Evolutionary conservation across 106 monocot genomes (phyloP).

Genomic region (Dendrobium huoshanense): DNA sequence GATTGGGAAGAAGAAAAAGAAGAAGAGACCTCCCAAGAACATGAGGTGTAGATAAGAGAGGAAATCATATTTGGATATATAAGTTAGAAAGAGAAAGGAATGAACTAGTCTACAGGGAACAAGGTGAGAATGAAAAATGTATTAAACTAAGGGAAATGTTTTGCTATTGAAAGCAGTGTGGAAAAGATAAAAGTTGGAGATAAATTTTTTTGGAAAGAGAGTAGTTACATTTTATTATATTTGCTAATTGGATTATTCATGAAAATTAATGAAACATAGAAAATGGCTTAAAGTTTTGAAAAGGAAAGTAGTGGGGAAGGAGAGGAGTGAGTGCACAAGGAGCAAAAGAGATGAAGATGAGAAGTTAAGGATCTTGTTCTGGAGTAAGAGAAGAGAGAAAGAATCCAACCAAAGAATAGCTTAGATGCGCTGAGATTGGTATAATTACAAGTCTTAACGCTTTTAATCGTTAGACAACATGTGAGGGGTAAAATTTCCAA

Average conservation of each 20-base stretch:
- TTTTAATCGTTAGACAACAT: background rate
- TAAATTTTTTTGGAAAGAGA: background rate
- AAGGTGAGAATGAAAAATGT: background rate
- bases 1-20: background rate
- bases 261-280: background rate
- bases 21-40: background rate
- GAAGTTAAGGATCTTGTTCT: constrained; percentile 4
- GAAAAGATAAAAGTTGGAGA: background rate
- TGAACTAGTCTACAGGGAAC: background rate
- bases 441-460: background rate
- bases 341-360: background rate
- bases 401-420: background rate
- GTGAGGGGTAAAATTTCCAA: background rate
- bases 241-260: background rate
- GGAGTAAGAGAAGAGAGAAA: background rate
- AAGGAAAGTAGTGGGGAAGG: background rate
- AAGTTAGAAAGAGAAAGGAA: background rate
- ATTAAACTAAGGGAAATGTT: background rate
- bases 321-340: background rate
- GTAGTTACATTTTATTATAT: background rate
- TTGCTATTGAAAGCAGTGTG: background rate
- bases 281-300: background rate
- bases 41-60: no score
- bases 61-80: background rate
- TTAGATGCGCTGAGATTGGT: background rate